phyloP scores from a whole-genome alignment of 2,329 filamentous ascomycete genomes.

The Cordyceps fumosorosea region DNA sequence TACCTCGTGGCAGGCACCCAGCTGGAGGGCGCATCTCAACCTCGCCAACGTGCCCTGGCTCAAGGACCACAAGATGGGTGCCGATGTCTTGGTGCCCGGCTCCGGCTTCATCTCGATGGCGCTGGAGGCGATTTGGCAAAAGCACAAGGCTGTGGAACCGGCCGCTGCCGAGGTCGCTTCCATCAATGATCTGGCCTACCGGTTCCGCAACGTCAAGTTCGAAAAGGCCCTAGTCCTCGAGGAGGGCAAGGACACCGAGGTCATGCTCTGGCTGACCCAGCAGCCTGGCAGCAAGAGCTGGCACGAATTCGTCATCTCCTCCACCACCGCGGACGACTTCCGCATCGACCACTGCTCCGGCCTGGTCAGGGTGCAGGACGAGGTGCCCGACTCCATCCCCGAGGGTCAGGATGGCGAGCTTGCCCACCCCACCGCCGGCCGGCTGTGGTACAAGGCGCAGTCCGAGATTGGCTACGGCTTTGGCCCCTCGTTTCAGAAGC shows the following conservation, averaged over 20 bases:
- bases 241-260: neutral
- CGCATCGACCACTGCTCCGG: slow-evolving; percentile 2
- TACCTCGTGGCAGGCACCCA: slow-evolving; percentile 25
- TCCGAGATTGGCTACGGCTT: slow-evolving; percentile 1
- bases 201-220: slow-evolving; percentile 8
- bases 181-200: neutral
- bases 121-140: slow-evolving; percentile 30
- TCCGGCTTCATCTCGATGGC: slow-evolving; percentile 38
- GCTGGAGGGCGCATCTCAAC: slow-evolving; percentile 34
- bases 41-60: slow-evolving; percentile 37
- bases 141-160: slow-evolving; percentile 7
- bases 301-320: neutral
- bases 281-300: neutral
- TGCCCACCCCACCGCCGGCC: neutral
- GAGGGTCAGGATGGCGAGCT: neutral
- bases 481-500: slow-evolving; percentile 4
- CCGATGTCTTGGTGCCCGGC: slow-evolving; percentile 34
- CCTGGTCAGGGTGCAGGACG: neutral
- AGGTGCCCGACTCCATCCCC: neutral
- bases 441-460: slow-evolving; percentile 7
- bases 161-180: neutral
- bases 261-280: neutral
- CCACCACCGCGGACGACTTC: neutral
- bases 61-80: slow-evolving; percentile 34
- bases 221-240: slow-evolving; percentile 3